A percentile compares a stretch with the other conserved stretches of the same genome.
These are phyloP conservation scores for Ophiostoma novo-ulmi DNA, from an alignment of 2,329 filamentous ascomycete genomes.

Conservation along the genomic window DNA sequence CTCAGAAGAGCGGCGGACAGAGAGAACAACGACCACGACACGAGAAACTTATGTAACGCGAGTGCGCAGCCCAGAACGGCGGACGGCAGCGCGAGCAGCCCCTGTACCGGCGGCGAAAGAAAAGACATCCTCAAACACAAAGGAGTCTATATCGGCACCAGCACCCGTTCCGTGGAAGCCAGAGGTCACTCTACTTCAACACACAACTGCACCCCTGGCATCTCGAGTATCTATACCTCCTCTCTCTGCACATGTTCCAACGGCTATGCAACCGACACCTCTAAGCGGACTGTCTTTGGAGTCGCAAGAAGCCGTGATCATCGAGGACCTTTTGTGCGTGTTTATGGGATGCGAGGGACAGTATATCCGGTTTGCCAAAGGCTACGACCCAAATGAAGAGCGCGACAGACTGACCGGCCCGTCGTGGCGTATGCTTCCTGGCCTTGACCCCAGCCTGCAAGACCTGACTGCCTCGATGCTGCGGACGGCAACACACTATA, in stretches of 20 bases:
- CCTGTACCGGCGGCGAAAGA: constrained; percentile 31
- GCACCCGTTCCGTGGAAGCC: constrained; percentile 63
- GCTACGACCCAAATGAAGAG: constrained; percentile 78
- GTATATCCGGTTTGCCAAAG: constrained; percentile 80
- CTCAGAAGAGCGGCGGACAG: constrained; percentile 52
- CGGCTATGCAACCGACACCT: constrained; percentile 60
- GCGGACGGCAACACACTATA: constrained; percentile 90
- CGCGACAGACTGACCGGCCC: constrained; percentile 83
- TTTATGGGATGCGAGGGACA: constrained; percentile 99
- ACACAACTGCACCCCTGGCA: constrained; percentile 66
- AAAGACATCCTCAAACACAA: constrained; percentile 10
- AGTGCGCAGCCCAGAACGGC: constrained; percentile 53
- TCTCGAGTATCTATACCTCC: constrained; percentile 54
- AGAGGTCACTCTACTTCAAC: constrained; percentile 65
- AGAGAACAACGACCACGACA: constrained; percentile 50
- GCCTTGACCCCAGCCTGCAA: constrained; percentile 83
- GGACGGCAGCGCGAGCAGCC: constrained; percentile 34
- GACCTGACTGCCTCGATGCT: constrained; percentile 86
- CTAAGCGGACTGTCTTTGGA: constrained; percentile 70
- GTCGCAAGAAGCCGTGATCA: constrained; percentile 76
- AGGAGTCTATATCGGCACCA: constrained; percentile 23
- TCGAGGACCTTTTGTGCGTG: constrained; percentile 88
- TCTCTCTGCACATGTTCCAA: constrained; percentile 67
- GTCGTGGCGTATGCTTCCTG: constrained; percentile 69
- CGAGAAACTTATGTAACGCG: constrained; percentile 58